phyloP scores from a whole-genome alignment of 768 basidiomycete species.

The Russula brevipes region DNA sequence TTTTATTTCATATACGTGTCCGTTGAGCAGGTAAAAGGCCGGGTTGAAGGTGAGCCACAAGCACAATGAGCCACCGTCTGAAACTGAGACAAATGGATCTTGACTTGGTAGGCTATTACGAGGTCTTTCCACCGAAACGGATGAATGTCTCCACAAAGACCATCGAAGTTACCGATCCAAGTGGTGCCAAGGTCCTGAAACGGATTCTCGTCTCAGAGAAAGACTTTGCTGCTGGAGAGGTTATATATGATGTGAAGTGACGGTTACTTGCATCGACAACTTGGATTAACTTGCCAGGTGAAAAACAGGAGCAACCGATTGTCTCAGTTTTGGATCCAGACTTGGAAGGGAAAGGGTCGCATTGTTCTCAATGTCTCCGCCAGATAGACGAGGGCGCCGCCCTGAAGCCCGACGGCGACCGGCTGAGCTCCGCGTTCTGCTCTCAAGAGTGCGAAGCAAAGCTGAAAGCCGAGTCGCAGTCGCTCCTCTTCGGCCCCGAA shows the following conservation, averaged over 20 bases:
- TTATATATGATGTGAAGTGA: constrained; percentile 63
- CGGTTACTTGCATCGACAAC: neutral
- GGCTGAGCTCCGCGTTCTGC: constrained; percentile 61
- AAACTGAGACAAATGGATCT: constrained; percentile 28
- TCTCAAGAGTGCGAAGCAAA: constrained; percentile 59
- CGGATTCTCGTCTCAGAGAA: constrained; percentile 50
- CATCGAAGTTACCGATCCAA: constrained; percentile 29
- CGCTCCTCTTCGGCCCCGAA: constrained; percentile 66
- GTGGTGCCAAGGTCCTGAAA: constrained; percentile 39
- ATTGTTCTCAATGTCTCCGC: constrained; percentile 74
- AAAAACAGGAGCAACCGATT: constrained; percentile 64
- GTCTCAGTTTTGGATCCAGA: constrained; percentile 68
- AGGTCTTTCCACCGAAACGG: constrained; percentile 66
- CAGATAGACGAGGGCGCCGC: constrained; percentile 44
- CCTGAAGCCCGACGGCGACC: constrained; percentile 45
- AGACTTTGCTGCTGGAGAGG: constrained; percentile 64
- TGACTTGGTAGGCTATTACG: constrained; percentile 59
- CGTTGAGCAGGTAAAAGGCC: constrained; percentile 51
- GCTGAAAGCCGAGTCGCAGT: constrained; percentile 56
- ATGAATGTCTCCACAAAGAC: constrained; percentile 61
- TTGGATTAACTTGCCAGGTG: neutral
- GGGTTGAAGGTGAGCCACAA: constrained; percentile 67
- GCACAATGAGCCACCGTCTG: constrained; percentile 10
- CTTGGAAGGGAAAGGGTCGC: constrained; percentile 57
- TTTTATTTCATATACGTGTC: constrained; percentile 31